A percentile compares a stretch with the other conserved stretches of the same genome.
phyloP scores from a whole-genome alignment of 2,329 filamentous ascomycete genomes.

The Talaromyces sp. region DNA sequence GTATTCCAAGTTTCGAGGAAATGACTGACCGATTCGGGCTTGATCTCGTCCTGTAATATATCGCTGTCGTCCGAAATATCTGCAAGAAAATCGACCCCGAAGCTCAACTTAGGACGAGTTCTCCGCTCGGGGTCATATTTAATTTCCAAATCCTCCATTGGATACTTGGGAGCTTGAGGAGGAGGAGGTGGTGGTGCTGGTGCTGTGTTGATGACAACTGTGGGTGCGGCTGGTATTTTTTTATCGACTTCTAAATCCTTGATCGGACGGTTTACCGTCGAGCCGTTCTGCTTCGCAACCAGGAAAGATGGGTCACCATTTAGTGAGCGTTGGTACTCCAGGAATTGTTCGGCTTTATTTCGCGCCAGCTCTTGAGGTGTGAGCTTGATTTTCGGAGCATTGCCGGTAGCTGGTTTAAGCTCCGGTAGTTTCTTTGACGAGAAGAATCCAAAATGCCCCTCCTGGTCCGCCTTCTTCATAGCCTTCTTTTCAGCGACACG shows the following conservation, averaged over 20 bases:
- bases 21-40: constrained; percentile 80
- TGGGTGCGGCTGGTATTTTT: constrained; percentile 34
- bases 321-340: constrained; percentile 50
- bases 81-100: constrained; percentile 66
- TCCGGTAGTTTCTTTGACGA: constrained; percentile 63
- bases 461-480: constrained; percentile 57
- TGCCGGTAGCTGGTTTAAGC: constrained; percentile 66
- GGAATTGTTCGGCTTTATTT: constrained; percentile 47
- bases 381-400: constrained; percentile 64
- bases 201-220: constrained; percentile 48
- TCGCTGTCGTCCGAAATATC: constrained; percentile 49
- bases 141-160: constrained; percentile 89
- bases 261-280: constrained; percentile 32
- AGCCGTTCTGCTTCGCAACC: constrained; percentile 27
- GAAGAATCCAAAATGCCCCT: constrained; percentile 53
- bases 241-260: constrained; percentile 36
- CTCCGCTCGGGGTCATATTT: constrained; percentile 62
- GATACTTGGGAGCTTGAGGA: constrained; percentile 82
- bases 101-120: constrained; percentile 73
- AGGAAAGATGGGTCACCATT: constrained; percentile 47
- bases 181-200: constrained; percentile 65
- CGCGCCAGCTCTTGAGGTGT: constrained; percentile 48
- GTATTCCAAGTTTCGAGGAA: constrained; percentile 94
- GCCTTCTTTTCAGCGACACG: constrained; percentile 76
- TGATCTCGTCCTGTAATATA: constrained; percentile 54